phyloP scores from a whole-genome alignment of 495 filamentous ascomycete genomes.

The Amorphotheca resinae region DNA sequence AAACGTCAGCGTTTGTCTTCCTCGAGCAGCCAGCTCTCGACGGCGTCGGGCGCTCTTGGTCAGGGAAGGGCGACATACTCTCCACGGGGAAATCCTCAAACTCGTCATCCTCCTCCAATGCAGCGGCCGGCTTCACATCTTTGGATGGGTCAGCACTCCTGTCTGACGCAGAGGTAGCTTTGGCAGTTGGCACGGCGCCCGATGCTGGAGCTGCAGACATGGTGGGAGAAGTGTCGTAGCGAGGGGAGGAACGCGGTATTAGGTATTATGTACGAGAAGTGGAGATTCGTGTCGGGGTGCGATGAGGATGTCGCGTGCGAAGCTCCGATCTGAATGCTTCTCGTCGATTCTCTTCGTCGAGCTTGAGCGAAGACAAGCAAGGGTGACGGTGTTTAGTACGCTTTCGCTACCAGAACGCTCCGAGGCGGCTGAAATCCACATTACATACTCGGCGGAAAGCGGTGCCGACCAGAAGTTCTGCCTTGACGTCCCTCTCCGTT shows the following conservation, averaged over 20 bases:
- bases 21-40: neutral
- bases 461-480: too few relatives aligned
- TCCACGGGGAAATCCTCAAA: slow-evolving; percentile 98
- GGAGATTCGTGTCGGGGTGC: neutral
- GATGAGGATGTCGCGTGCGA: neutral
- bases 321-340: neutral
- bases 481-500: too few relatives aligned
- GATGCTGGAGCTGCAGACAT: slow-evolving; percentile 21
- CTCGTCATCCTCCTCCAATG: slow-evolving; percentile 93
- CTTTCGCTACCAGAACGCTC: too few relatives aligned
- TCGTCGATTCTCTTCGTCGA: neutral
- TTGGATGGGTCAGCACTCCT: slow-evolving; percentile 18
- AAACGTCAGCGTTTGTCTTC: neutral
- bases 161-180: slow-evolving; percentile 12
- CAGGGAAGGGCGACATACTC: slow-evolving; percentile 40
- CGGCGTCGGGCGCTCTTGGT: neutral
- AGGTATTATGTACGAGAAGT: too few relatives aligned
- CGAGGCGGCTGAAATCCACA: too few relatives aligned
- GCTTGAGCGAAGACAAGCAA: too few relatives aligned
- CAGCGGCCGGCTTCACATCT: slow-evolving; percentile 35
- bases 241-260: neutral
- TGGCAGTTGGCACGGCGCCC: slow-evolving; percentile 10
- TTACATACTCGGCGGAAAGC: too few relatives aligned
- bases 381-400: too few relatives aligned
- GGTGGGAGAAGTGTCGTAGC: neutral